A percentile compares a stretch with the other conserved stretches of the same genome.
Evolutionary conservation across 1,284 basidiomycete genomes (phyloP).

Genomic region (Microbotryum saponariae): DNA sequence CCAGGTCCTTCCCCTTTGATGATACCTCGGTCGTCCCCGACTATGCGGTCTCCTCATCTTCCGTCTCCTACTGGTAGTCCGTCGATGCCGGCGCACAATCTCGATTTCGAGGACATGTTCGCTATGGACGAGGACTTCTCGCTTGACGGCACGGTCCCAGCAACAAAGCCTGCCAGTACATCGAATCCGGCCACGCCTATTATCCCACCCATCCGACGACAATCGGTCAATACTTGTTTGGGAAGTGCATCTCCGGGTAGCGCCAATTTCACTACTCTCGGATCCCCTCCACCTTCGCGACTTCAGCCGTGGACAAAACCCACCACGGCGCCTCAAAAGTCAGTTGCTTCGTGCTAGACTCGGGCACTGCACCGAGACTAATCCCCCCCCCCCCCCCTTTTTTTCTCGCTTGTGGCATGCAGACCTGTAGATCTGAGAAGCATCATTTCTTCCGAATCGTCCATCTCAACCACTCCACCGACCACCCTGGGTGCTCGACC

Average conservation of each 20-base stretch:
- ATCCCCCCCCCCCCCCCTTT: no score
- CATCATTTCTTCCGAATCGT: constrained; percentile 57
- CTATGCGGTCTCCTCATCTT: not conserved
- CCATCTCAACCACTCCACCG: not conserved
- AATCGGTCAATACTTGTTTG: constrained; percentile 5
- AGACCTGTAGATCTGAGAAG: constrained; percentile 60
- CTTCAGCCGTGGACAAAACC: constrained; percentile 27
- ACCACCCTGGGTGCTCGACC: not conserved
- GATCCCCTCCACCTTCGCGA: constrained; percentile 26
- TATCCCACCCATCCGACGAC: constrained; percentile 28
- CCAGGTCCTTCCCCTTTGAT: constrained; percentile 33
- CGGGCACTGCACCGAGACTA: not conserved
- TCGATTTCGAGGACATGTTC: constrained; percentile 42
- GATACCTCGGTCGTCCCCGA: constrained; percentile 31
- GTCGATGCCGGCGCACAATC: constrained; percentile 16
- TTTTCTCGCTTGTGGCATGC: not conserved
- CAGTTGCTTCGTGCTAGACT: not conserved
- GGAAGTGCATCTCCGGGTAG: constrained; percentile 10
- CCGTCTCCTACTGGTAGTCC: constrained; percentile 19
- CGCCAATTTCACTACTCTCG: constrained; percentile 24
- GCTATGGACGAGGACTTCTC: constrained; percentile 42
- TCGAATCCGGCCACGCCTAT: not conserved
- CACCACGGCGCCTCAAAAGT: not conserved
- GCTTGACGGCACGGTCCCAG: constrained; percentile 12
- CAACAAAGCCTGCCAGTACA: not conserved